Evolutionary conservation across 495 filamentous ascomycete species (phyloP).

Genomic region (Xylaria curta): DNA sequence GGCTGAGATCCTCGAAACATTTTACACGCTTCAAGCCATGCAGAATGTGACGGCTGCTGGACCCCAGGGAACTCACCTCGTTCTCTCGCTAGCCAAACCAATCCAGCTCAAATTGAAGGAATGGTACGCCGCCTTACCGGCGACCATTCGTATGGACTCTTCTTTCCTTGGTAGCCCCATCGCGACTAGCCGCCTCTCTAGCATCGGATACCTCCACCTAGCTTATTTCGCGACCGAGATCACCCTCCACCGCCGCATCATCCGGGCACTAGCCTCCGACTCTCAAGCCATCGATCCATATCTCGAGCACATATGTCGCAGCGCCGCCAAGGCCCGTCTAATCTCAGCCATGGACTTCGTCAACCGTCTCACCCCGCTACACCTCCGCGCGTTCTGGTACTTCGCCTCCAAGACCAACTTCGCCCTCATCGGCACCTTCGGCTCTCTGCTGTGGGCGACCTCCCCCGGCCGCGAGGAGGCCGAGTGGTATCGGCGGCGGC

Average conservation of each 20-base stretch:
- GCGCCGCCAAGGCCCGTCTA: constrained; percentile 80
- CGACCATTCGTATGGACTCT: constrained; percentile 70
- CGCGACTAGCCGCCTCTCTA: constrained; percentile 56
- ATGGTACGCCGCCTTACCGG: constrained; percentile 74
- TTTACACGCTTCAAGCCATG: constrained; percentile 75
- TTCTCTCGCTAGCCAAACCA: constrained; percentile 77
- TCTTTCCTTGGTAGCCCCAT: constrained; percentile 44
- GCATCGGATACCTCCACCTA: constrained; percentile 78
- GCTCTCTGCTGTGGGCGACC: constrained; percentile 82
- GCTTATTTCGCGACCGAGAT: constrained; percentile 87
- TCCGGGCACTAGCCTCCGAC: constrained; percentile 68
- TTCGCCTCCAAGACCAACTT: constrained; percentile 83
- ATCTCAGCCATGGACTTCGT: constrained; percentile 83
- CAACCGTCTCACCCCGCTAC: constrained; percentile 72
- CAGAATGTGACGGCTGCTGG: constrained; percentile 56
- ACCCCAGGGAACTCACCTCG: constrained; percentile 63
- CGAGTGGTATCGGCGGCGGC: constrained; percentile 87
- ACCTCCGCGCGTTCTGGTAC: constrained; percentile 80
- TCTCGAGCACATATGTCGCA: constrained; percentile 92
- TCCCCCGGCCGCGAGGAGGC: constrained; percentile 87
- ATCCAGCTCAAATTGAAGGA: constrained; percentile 84
- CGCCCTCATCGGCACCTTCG: constrained; percentile 81
- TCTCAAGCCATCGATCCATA: constrained; percentile 63
- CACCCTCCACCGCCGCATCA: constrained; percentile 81
- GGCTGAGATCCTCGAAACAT: constrained; percentile 77